Percentiles rank a stretch among this genome's conserved stretches.
Conservation (phyloP, 257 asterid species). For the Vinca minor region DNA sequence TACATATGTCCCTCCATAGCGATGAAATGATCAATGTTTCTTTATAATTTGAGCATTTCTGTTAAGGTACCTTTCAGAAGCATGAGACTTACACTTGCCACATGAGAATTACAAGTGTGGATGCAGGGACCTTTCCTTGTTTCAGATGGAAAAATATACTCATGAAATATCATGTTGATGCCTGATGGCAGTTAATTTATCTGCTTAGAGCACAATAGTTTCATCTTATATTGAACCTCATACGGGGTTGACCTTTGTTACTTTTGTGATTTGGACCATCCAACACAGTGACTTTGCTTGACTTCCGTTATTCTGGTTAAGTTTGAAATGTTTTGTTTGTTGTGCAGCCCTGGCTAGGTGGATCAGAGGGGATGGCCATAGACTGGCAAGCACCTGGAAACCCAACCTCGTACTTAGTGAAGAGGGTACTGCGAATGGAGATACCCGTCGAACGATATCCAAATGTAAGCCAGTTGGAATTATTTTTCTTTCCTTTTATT, state of each 20-base stretch:
- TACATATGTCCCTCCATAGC: not conserved
- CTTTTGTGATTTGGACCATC: no score
- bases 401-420: conserved; percentile 51
- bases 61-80: not conserved
- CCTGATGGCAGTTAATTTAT: no score
- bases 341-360: conserved; percentile 41
- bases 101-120: no score
- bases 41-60: not conserved
- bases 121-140: no score
- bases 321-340: conserved; percentile 9
- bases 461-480: conserved; percentile 38
- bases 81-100: no score
- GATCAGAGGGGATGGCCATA: conserved; percentile 54
- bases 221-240: no score
- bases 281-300: no score
- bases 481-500: conserved; percentile 5
- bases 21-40: not conserved
- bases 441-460: conserved; percentile 84
- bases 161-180: no score
- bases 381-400: conserved; percentile 75
- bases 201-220: no score
- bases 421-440: conserved; percentile 61
- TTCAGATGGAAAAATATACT: no score
- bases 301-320: not conserved
- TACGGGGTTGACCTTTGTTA: no score